A percentile compares a stretch with the other conserved stretches of the same genome.
These are phyloP conservation scores for Alternaria sp. DNA, from an alignment of 2,329 filamentous ascomycete species.

Conservation along the genomic window DNA sequence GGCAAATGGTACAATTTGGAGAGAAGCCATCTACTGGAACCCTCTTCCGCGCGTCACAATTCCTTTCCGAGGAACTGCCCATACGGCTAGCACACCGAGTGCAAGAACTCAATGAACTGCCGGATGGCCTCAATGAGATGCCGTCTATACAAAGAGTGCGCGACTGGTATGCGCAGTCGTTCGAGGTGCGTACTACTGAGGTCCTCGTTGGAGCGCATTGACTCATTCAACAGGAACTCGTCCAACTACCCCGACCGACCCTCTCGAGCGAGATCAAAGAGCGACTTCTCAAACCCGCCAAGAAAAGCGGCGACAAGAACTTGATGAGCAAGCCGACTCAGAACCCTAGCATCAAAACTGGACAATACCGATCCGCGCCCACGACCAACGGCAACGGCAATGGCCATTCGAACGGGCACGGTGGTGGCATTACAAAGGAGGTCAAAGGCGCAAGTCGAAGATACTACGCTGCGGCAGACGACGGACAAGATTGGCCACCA, in stretches of 20 bases:
- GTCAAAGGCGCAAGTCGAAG: conserved; percentile 64
- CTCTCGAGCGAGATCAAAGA: conserved; percentile 79
- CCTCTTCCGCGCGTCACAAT: conserved; percentile 95
- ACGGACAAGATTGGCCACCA: conserved; percentile 87
- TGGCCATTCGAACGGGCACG: conserved; percentile 54
- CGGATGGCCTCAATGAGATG: conserved; percentile 97
- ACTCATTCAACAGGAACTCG: conserved; percentile 78
- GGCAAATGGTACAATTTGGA: conserved; percentile 99
- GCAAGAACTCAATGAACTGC: conserved; percentile 88
- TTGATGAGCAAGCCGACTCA: conserved; percentile 83
- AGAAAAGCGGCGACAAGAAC: conserved; percentile 66
- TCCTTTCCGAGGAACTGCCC: conserved; percentile 96
- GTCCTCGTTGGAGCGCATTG: conserved; percentile 23
- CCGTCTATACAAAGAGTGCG: conserved; percentile 93
- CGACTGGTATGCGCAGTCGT: conserved; percentile 99
- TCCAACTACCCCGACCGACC: conserved; percentile 78
- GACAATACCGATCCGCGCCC: conserved; percentile 74
- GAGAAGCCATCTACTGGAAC: conserved; percentile 91
- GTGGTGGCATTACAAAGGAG: conserved; percentile 59
- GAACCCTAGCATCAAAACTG: conserved; percentile 87
- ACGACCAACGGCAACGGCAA: conserved; percentile 54
- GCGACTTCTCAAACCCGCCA: conserved; percentile 75
- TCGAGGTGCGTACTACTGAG: conserved; percentile 73
- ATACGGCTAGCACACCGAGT: conserved; percentile 96
- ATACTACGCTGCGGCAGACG: conserved; percentile 93